Evolutionary conservation across 2,329 filamentous ascomycete species (phyloP).

Genomic region (Ustulina deusta): DNA sequence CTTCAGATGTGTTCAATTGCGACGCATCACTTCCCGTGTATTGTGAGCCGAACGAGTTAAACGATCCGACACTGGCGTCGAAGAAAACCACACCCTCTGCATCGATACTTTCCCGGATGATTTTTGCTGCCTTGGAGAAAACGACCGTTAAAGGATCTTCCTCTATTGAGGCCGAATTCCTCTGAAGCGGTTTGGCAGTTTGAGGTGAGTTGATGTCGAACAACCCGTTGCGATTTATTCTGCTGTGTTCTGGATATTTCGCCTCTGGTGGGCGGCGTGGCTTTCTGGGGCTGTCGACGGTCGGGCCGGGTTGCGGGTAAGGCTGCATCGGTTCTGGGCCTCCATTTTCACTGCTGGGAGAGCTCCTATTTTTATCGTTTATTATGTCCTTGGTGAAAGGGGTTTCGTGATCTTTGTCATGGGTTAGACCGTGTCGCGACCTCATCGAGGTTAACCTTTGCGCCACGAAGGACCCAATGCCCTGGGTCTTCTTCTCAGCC

Average conservation of each 20-base stretch:
- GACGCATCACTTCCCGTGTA: conserved; percentile 15
- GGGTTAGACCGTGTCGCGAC: not conserved
- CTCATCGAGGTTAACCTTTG: conserved; percentile 18
- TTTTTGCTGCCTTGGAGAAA: conserved; percentile 58
- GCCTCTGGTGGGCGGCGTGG: not conserved
- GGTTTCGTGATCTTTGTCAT: conserved; percentile 10
- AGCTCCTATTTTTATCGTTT: not conserved
- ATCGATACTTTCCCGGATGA: conserved; percentile 58
- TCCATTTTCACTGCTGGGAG: not conserved
- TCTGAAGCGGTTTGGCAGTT: not conserved
- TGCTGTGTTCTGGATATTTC: not conserved
- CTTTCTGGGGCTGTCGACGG: not conserved
- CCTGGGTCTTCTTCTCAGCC: conserved; percentile 32
- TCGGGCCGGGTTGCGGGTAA: not conserved
- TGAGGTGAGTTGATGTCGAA: not conserved
- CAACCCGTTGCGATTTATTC: not conserved
- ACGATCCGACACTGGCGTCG: conserved; percentile 46
- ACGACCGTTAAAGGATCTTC: conserved; percentile 29
- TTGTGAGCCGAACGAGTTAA: conserved; percentile 24
- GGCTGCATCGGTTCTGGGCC: not conserved
- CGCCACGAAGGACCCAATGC: conserved; percentile 31
- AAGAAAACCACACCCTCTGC: conserved; percentile 56
- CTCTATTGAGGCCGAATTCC: conserved; percentile 20
- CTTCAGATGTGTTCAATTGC: conserved; percentile 9
- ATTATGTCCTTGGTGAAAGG: not conserved